phyloP scores from a whole-genome alignment of 2,329 filamentous ascomycete species.

The Podosphaera xanthii region DNA sequence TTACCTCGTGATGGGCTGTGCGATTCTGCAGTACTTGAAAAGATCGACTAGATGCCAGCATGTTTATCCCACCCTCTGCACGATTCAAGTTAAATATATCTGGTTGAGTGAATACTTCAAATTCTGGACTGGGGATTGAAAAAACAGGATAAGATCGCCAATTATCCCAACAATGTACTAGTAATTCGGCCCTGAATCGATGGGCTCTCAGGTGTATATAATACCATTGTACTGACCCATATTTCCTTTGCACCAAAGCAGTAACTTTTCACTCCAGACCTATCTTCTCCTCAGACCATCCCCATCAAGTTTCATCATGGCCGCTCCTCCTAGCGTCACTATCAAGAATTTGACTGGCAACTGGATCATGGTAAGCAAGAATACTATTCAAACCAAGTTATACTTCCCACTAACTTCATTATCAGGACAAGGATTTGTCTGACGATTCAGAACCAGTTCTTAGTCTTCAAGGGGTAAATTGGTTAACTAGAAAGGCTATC shows the following conservation, averaged over 20 bases:
- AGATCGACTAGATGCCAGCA: no score
- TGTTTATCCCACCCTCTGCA: no score
- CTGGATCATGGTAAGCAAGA: slow-evolving; percentile 26
- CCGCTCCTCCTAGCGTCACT: slow-evolving; percentile 27
- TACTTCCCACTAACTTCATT: not conserved
- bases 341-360: slow-evolving; percentile 28
- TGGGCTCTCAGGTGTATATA: not conserved
- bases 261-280: not conserved
- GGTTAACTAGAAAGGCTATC: slow-evolving; percentile 37
- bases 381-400: not conserved
- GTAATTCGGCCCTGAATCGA: not conserved
- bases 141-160: not conserved
- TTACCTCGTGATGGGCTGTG: no score
- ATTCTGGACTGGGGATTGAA: not conserved
- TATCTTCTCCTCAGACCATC: not conserved
- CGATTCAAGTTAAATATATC: no score
- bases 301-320: slow-evolving; percentile 20
- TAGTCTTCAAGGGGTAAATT: slow-evolving; percentile 31
- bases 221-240: not conserved
- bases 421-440: slow-evolving; percentile 36
- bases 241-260: not conserved
- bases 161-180: not conserved
- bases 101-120: no score
- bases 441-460: slow-evolving; percentile 34
- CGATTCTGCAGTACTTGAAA: no score